Evolutionary conservation across 495 filamentous ascomycete genomes (phyloP).

Genomic region (Bathelium albidoporum): DNA sequence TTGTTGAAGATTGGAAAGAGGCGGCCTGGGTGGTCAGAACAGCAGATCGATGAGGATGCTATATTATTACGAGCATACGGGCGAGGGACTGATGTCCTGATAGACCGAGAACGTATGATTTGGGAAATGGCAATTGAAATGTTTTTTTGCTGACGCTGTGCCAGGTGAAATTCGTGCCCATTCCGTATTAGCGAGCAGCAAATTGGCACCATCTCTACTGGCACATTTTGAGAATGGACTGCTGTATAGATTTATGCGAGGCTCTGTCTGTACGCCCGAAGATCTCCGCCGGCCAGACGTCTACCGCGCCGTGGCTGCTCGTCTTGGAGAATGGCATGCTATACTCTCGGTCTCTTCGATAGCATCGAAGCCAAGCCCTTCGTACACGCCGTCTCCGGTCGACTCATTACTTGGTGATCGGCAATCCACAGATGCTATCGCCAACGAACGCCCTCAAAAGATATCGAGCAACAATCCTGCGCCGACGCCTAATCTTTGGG

Average conservation of each 20-base stretch:
- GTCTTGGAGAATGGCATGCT: slow-evolving; percentile 90
- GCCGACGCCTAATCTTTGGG: slow-evolving; percentile 71
- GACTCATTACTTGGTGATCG: slow-evolving; percentile 3
- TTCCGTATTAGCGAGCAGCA: slow-evolving; percentile 62
- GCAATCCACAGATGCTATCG: background rate
- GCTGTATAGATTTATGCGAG: slow-evolving; percentile 82
- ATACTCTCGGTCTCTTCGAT: slow-evolving; percentile 45
- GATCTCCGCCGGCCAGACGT: slow-evolving; percentile 60
- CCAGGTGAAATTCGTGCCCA: slow-evolving; percentile 61
- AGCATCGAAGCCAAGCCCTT: slow-evolving; percentile 15
- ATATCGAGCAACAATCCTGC: slow-evolving; percentile 7
- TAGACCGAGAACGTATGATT: slow-evolving; percentile 76
- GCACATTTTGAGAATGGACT: slow-evolving; percentile 95
- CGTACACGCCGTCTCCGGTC: background rate
- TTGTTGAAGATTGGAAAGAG: slow-evolving; percentile 81
- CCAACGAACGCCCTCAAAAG: slow-evolving; percentile 12
- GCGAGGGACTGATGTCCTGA: slow-evolving; percentile 85
- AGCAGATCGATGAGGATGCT: slow-evolving; percentile 74
- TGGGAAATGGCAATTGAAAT: background rate
- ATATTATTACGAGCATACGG: slow-evolving; percentile 91
- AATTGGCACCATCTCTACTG: slow-evolving; percentile 75
- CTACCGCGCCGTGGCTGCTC: slow-evolving; percentile 71
- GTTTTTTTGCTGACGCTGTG: background rate
- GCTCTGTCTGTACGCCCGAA: slow-evolving; percentile 63
- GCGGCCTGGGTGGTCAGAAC: slow-evolving; percentile 61